Base-by-base conservation (phyloP, 305 asterid genomes). In the Fraxinus platypoda region DNA sequence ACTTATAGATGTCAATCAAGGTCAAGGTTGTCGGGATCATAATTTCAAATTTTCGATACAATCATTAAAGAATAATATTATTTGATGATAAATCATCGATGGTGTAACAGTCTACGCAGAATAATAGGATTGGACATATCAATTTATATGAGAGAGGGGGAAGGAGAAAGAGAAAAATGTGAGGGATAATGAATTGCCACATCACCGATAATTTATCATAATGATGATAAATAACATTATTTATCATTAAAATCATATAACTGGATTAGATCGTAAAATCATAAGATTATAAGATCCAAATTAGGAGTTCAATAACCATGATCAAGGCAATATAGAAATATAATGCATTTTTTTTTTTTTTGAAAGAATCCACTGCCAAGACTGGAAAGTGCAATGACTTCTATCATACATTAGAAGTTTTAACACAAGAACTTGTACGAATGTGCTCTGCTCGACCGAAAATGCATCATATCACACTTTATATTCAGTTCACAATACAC, bases 391-490 rank as follows among this genome's bases (percentile, higher is more conserved):
- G 25, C 41, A 7, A 37, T 7, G 41, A 37, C 43, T 37, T 37
- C 70, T 59, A n/a, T 59, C 4, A 21, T 21, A 59, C 73, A 64
- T 57, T 57, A 6, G 3, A 6, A n/a, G 66, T 57, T 2, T 57
- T 17, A 6, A 19, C 66, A 17, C 66, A n/a, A 34, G 30, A 46
- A 84, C 46, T 72, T 19, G 87, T 77, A 38, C 34, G 38, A 37
- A 78, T 43, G 19, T 78, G 78, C 66, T 59, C 71, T 78, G 79
- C 54, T 62, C 59, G 19, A 35, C 37, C 17, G 68, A 81, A 46
- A 74, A 34, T 3, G 54, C 35, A 66, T 26, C 6, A 3, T 11
- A 5, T 26, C n/a, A 9, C n/a, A 66, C 31, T 28, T 19, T 21
- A 8, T 4, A 25, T 64, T 64, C 72, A 64, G 0, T 21, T 64